phyloP scores from a whole-genome alignment of 2,329 filamentous ascomycete genomes.

The Fusarium verticillioides region DNA sequence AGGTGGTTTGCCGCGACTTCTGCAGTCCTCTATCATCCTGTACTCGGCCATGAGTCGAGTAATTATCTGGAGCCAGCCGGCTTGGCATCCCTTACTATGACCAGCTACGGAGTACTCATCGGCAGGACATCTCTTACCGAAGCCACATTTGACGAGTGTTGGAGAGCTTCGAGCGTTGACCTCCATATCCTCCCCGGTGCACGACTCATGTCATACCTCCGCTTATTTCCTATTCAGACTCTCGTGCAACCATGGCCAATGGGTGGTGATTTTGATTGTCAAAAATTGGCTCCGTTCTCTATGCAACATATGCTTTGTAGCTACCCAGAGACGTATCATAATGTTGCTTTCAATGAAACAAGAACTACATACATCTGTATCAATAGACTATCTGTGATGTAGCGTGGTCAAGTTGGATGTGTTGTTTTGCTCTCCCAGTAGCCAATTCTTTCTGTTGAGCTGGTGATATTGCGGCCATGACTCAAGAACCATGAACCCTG shows the following conservation, averaged over 20 bases:
- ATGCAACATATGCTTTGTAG: not conserved
- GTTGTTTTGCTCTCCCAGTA: not conserved
- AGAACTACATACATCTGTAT: not conserved
- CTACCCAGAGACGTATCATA: not conserved
- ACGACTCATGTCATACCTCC: conserved; percentile 29
- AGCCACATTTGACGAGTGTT: conserved; percentile 2
- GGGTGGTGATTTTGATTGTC: not conserved
- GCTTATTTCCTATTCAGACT: conserved; percentile 11
- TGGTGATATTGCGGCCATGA: conserved; percentile 1
- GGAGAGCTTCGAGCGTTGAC: conserved; percentile 4
- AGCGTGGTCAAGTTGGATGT: not conserved
- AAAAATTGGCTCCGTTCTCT: conserved; percentile 1
- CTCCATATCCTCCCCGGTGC: conserved; percentile 14
- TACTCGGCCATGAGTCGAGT: conserved; percentile 30
- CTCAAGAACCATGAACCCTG: conserved; percentile 23
- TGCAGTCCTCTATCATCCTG: not conserved
- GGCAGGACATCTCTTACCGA: conserved; percentile 4
- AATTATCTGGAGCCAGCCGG: conserved; percentile 11
- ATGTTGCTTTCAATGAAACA: not conserved
- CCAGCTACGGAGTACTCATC: not conserved
- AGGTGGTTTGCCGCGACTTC: conserved; percentile 27
- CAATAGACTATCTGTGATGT: not conserved
- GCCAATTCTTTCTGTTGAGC: not conserved
- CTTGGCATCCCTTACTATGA: conserved; percentile 33
- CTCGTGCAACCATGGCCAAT: not conserved